Evolutionary conservation across 1,284 basidiomycete species (phyloP), one percentile per base, ranked within the genome.

Genomic region (Polyporus tsugae): DNA sequence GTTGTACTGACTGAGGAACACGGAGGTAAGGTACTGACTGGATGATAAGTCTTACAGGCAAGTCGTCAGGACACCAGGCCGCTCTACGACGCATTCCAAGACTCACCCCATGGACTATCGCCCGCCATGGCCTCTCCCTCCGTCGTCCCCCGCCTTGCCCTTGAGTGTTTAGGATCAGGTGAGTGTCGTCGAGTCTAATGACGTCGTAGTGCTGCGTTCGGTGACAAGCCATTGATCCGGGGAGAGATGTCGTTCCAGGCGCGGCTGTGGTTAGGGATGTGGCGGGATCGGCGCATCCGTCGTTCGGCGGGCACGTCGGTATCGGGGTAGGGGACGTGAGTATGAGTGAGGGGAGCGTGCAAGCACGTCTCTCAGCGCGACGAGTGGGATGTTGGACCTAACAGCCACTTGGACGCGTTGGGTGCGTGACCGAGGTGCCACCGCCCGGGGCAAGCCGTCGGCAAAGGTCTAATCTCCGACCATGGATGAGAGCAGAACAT

Each of bases 211-310:
- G 19, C 19, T n/a, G 29, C 9, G 55, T 33, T 38, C 15, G 6
- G 35, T n/a, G 29, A 19, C 36, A 33, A 36, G 55, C 55, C 55
- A n/a, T 35, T 58, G 55, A 58, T 58, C 36, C 55, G 55, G 19
- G 35, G 6, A 6, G n/a, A 58, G 35, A 33, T 5, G 35, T 38
- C 17, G 53, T 35, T 35, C 22, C 22, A 25, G 46, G 53, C 15
- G 33, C 53, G 33, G 29, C 4, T 35, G 53, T 55, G 53, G 53
- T 35, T 55, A 55, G 35, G 46, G 29, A 55, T 35, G 25, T 35
- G 7, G 25, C 53, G 15, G 15, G 53, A 35, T 55, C 29, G 29
- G 33, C 33, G 5, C 53, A 6, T n/a, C 33, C 15, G 53, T 15
- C 33, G 29, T 55, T 35, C 15, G 33, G 33, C 52, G 52, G 52